These are phyloP conservation scores for Megacollybia marginata DNA, from an alignment of 768 basidiomycete species.

Conservation along the genomic window DNA sequence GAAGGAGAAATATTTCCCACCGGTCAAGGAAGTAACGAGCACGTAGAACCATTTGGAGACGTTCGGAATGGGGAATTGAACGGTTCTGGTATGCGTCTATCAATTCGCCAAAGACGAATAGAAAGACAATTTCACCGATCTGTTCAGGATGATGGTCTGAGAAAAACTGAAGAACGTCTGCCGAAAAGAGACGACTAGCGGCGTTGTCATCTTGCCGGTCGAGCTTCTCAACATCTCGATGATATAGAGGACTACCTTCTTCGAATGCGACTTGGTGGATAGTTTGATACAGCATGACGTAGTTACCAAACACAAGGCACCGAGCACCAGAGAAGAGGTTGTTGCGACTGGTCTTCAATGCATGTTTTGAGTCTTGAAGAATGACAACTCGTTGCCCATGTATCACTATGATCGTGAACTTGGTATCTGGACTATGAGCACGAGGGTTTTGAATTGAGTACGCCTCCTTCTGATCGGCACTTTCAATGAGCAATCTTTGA, in stretches of 20 bases:
- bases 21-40: too few relatives aligned
- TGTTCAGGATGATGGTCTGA: slow-evolving; percentile 17
- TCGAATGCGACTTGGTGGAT: slow-evolving; percentile 12
- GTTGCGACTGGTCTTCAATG: slow-evolving; percentile 22
- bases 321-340: slow-evolving; percentile 25
- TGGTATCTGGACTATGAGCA: too few relatives aligned
- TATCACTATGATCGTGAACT: too few relatives aligned
- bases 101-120: slow-evolving; percentile 33
- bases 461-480: slow-evolving; percentile 2
- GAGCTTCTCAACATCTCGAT: slow-evolving; percentile 3
- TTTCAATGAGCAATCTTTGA: slow-evolving; percentile 10
- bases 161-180: too few relatives aligned
- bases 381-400: slow-evolving; percentile 14
- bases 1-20: too few relatives aligned
- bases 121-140: slow-evolving; percentile 23
- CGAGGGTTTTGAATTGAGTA: neutral
- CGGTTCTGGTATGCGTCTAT: slow-evolving; percentile 31
- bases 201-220: slow-evolving; percentile 28
- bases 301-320: slow-evolving; percentile 17
- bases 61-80: slow-evolving; percentile 14
- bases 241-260: slow-evolving; percentile 13
- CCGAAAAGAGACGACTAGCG: slow-evolving; percentile 26
- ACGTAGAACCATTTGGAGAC: slow-evolving; percentile 22
- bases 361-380: slow-evolving; percentile 27
- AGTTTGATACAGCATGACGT: slow-evolving; percentile 10